These are phyloP conservation scores for Solanum tacnaense DNA, from an alignment of 257 asterid genomes.

Conservation along the genomic window DNA sequence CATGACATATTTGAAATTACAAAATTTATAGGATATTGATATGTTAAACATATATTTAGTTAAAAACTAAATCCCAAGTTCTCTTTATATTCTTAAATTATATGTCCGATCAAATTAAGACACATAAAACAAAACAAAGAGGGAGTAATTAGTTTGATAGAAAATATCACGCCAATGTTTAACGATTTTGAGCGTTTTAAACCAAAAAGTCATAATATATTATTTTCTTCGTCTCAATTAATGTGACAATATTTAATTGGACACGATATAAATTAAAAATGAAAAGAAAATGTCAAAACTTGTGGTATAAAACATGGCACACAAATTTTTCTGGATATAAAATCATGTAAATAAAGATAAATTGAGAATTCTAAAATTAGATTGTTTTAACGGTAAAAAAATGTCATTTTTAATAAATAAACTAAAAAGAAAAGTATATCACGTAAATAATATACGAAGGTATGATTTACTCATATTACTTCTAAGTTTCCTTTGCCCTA, in stretches of 20 bases:
- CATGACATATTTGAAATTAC: background rate
- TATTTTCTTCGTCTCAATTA: background rate
- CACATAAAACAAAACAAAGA: background rate
- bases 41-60: background rate
- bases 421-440: background rate
- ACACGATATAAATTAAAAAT: background rate
- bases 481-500: background rate
- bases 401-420: background rate
- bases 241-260: background rate
- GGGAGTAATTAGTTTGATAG: background rate
- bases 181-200: background rate
- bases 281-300: background rate
- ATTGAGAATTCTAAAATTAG: background rate
- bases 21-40: background rate
- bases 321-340: background rate
- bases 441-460: background rate
- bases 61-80: background rate
- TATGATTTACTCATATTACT: background rate
- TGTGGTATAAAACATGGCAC: background rate
- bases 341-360: background rate
- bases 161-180: background rate
- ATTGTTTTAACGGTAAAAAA: background rate
- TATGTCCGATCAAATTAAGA: background rate
- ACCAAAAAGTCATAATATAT: background rate
- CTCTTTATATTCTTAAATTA: background rate